A percentile compares a stretch with the other conserved stretches of the same genome.
These are phyloP conservation scores for Scleroderma citrinum DNA, from an alignment of 768 basidiomycete species.

Conservation along the genomic window DNA sequence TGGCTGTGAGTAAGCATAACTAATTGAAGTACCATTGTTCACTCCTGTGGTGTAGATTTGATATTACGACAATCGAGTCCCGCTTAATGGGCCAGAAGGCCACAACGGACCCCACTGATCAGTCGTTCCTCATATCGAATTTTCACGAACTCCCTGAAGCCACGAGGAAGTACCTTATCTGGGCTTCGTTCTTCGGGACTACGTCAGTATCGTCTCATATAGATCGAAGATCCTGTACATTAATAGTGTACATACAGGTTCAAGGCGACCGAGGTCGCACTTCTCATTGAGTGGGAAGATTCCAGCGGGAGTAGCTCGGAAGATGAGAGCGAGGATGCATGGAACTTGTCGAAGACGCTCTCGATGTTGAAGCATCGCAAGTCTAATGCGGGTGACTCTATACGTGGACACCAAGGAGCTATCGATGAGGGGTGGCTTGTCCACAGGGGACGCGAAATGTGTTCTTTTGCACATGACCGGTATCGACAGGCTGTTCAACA, in stretches of 20 bases:
- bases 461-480: conserved; percentile 67
- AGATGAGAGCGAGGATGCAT: conserved; percentile 35
- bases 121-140: conserved; percentile 54
- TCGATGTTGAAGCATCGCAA: conserved; percentile 34
- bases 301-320: conserved; percentile 45
- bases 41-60: conserved; percentile 35
- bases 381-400: conserved; percentile 44
- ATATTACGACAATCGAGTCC: conserved; percentile 51
- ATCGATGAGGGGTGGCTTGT: conserved; percentile 71
- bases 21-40: neutral
- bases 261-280: conserved; percentile 65
- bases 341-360: conserved; percentile 48
- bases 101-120: conserved; percentile 52
- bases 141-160: conserved; percentile 58
- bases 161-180: conserved; percentile 58
- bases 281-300: conserved; percentile 72
- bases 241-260: conserved; percentile 37
- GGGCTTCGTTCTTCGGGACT: conserved; percentile 71
- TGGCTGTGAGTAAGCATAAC: conserved; percentile 51
- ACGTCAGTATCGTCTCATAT: conserved; percentile 38
- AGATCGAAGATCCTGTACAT: neutral
- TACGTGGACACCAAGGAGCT: conserved; percentile 62
- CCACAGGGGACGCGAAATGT: conserved; percentile 69
- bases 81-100: conserved; percentile 46
- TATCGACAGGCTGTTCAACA: conserved; percentile 68